Conservation (phyloP, 805 yeast species). For the Grigorovia transvaalensis region DNA sequence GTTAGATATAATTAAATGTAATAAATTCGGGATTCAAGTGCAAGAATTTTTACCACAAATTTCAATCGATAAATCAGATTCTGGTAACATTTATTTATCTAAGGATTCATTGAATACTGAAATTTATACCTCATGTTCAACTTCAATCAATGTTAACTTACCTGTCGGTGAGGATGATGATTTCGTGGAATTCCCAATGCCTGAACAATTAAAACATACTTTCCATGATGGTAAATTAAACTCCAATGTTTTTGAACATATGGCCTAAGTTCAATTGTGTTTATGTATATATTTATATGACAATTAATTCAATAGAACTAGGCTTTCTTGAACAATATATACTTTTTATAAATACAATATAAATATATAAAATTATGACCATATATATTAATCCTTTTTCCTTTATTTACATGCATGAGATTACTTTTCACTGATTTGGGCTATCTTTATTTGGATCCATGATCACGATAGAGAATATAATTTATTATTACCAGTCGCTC, state of each 20-base stretch:
- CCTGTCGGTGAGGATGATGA: constrained; percentile 66
- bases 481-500: too few relatives aligned
- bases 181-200: constrained; percentile 69
- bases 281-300: neutral
- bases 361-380: neutral
- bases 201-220: constrained; percentile 83
- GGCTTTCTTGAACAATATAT: too few relatives aligned
- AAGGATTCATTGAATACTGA: constrained; percentile 63
- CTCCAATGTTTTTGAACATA: constrained; percentile 72
- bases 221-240: constrained; percentile 51
- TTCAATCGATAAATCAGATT: constrained; percentile 80
- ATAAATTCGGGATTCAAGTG: constrained; percentile 75
- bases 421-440: neutral
- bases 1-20: constrained; percentile 74
- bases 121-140: constrained; percentile 73
- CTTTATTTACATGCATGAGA: neutral
- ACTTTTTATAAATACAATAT: neutral
- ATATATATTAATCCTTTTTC: neutral
- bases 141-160: constrained; percentile 75
- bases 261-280: constrained; percentile 36
- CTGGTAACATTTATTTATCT: constrained; percentile 71
- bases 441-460: too few relatives aligned
- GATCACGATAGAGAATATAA: too few relatives aligned
- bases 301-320: too few relatives aligned
- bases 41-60: constrained; percentile 75